Evolutionary conservation across 306 rosid genomes (phyloP), one percentile per base, ranked within the genome.

Genomic region (Mimosa pudica): DNA sequence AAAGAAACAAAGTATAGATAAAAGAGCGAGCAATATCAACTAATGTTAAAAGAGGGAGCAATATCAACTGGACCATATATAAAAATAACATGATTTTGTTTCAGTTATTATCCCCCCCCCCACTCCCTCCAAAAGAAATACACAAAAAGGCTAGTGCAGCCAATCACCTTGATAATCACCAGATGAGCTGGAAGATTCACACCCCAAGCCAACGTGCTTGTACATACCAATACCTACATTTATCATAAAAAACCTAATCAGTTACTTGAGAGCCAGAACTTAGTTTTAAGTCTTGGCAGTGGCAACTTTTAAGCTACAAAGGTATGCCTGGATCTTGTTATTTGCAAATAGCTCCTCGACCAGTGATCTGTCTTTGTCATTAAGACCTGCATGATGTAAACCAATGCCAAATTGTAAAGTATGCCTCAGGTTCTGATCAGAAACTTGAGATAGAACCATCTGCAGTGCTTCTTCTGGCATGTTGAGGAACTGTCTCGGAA

Each of bases 151-250:
- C 63, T 57, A 81, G 47, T 48, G 33, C 62, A 38, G 63, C 77
- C 64, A 45, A 81, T 83, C 76, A 90, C 98, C 98, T 94, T 94
- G 80, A 94, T 94, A 72, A 94, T 94, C 46, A 94, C 98, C 66
- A 94, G 92, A 89, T 94, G 98, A 16, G 98, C 98, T 10, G 98
- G 98, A 86, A 94, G 98, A 85, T 94, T 94, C 74, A 94, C 98
- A 69, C 98, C 98, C 98, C 98, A 94, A 55, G 98, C 98, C 85
- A 94, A 87, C 74, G 98, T 94, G 89, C 98, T 94, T 49, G 98
- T 94, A 88, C 97, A 92, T 81, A 94, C 91, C 88, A 94, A 87
- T 85, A 94, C 88, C 97, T 92, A 79, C 52, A 78, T 79, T 76
- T 61, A 82, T 70, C 57, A 75, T 60, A 68, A 45, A 66, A 74